Conservation (phyloP, 768 basidiomycete species). For the Boletus vermiculosoides region DNA sequence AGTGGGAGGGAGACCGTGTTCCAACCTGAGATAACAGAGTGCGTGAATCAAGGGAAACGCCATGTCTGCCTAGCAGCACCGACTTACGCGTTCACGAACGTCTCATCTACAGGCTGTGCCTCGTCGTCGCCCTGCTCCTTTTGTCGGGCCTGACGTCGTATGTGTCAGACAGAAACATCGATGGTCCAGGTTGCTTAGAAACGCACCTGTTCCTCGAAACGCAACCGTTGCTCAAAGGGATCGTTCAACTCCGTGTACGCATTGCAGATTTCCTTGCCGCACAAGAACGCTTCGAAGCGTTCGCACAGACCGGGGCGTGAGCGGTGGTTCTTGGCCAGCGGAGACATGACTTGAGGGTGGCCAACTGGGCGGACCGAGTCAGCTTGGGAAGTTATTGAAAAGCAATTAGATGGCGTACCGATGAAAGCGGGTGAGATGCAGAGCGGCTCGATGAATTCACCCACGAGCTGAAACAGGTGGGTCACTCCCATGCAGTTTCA, state of each 20-base stretch:
- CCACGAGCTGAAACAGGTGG: conserved; percentile 67
- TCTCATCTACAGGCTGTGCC: conserved; percentile 96
- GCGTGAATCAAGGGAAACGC: conserved; percentile 1
- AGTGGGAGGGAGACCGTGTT: conserved; percentile 96
- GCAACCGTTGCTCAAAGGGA: conserved; percentile 91
- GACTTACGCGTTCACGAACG: conserved; percentile 89
- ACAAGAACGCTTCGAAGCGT: conserved; percentile 98
- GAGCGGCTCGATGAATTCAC: conserved; percentile 95
- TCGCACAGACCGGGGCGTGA: conserved; percentile 97
- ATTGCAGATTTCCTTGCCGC: conserved; percentile 97
- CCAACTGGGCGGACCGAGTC: conserved; percentile 55
- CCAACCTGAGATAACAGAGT: conserved; percentile 54
- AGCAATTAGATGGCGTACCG: conserved; percentile 40
- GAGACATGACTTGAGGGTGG: conserved; percentile 99
- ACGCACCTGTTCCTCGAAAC: conserved; percentile 90
- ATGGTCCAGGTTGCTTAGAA: not conserved
- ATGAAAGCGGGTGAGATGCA: conserved; percentile 98
- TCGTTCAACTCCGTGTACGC: conserved; percentile 99
- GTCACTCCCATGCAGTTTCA: not conserved
- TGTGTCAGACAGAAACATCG: not conserved
- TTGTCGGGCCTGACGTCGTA: conserved; percentile 59
- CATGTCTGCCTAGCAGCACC: not conserved
- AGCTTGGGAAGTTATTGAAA: not conserved
- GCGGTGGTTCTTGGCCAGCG: conserved; percentile 97
- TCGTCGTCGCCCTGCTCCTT: conserved; percentile 98